These are phyloP conservation scores for Vitis cinerea DNA, from an alignment of 164 flowering plant genomes.

Conservation along the genomic window DNA sequence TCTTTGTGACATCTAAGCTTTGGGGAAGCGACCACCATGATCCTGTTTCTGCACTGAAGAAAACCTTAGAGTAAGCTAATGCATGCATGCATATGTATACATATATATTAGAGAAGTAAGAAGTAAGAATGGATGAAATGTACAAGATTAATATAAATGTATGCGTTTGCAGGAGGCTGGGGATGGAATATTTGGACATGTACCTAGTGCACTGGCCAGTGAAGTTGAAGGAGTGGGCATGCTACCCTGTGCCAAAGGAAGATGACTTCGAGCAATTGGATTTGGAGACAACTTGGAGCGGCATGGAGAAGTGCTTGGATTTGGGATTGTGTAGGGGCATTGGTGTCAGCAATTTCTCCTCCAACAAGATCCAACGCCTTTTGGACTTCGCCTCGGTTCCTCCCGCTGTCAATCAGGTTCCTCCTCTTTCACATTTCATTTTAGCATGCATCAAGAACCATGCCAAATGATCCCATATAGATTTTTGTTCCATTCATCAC, in stretches of 20 bases:
- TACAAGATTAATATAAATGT: too few relatives aligned
- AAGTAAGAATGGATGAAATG: too few relatives aligned
- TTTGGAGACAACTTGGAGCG: slow-evolving; percentile 67
- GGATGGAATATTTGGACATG: slow-evolving; percentile 74
- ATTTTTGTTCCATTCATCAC: too few relatives aligned
- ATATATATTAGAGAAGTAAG: too few relatives aligned
- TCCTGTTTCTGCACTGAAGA: slow-evolving; percentile 60
- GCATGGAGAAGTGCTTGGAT: slow-evolving; percentile 73
- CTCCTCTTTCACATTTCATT: too few relatives aligned
- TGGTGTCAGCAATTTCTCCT: slow-evolving; percentile 84
- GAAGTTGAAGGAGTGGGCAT: slow-evolving; percentile 51
- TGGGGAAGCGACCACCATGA: slow-evolving; percentile 84
- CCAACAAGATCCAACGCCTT: slow-evolving; percentile 46
- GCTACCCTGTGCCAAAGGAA: slow-evolving; percentile 47
- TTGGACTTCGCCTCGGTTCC: slow-evolving; percentile 50
- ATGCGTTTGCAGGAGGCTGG: slow-evolving; percentile 45
- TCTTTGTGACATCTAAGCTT: slow-evolving; percentile 69
- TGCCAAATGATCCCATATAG: too few relatives aligned
- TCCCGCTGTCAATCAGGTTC: slow-evolving; percentile 80
- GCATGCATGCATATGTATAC: background rate
- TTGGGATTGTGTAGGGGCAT: slow-evolving; percentile 63
- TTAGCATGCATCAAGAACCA: too few relatives aligned
- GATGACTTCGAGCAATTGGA: slow-evolving; percentile 63
- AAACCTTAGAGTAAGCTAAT: slow-evolving; percentile 45
- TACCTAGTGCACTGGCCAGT: slow-evolving; percentile 86